Evolutionary conservation across 208 protist genomes (phyloP).

Genomic region (Leishmania tropica): DNA sequence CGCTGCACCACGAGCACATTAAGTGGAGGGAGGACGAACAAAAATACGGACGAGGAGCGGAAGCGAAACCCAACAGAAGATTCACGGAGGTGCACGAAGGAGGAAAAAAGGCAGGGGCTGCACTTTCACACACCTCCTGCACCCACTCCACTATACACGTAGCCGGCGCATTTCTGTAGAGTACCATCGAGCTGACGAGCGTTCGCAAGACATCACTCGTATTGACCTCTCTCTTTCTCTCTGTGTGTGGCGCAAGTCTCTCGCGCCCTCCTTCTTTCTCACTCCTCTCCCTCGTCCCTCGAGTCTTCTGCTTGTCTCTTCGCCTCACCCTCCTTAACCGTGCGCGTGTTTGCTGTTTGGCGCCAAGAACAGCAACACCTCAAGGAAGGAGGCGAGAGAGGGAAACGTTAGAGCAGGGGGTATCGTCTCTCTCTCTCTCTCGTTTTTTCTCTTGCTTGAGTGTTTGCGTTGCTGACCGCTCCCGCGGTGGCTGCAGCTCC

Average conservation of each 20-base stretch:
- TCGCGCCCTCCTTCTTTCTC: neutral
- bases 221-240: neutral
- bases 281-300: neutral
- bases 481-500: too few relatives aligned
- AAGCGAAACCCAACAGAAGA: too few relatives aligned
- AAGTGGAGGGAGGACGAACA: too few relatives aligned
- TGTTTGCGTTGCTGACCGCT: too few relatives aligned
- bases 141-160: neutral
- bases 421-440: neutral
- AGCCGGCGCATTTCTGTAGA: neutral
- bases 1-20: too few relatives aligned
- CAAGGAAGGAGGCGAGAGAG: neutral
- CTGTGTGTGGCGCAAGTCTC: neutral
- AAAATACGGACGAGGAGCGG: too few relatives aligned
- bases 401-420: neutral
- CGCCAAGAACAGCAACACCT: neutral
- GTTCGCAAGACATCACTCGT: neutral
- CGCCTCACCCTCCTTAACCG: neutral
- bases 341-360: neutral
- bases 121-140: neutral
- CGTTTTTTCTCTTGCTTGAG: too few relatives aligned
- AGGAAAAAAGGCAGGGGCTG: neutral
- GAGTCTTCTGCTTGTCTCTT: neutral
- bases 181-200: neutral
- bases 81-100: too few relatives aligned